Base-by-base conservation (phyloP, 768 basidiomycete genomes). In the Boletus subparvulus region DNA sequence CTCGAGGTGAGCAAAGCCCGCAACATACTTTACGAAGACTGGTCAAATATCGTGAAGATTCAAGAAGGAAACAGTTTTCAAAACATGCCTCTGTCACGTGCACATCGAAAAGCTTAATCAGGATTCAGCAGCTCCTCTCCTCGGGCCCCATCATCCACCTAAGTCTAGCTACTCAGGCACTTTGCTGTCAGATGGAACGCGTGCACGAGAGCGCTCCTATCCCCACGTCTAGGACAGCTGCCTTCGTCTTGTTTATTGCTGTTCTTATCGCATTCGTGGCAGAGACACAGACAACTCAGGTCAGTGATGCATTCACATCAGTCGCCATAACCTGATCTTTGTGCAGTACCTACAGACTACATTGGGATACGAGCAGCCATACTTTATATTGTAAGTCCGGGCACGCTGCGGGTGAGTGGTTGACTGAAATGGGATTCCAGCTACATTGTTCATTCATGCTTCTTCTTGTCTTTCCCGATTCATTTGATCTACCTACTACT, bases 391-490 rank as follows among this genome's bases (percentile, higher is more conserved):
- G 92, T 92, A 64, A 59, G 89, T 69, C 16, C 10, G 43, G 10
- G 14, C n/a, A 43, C 5, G 4, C 30, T 26, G 30, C 44, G n/a
- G 13, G 24, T 24, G 9, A 33, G 12, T 13, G 5, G 14, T n/a
- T 7, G 39, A 56, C 58, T 43, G 51, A 65, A 42, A 32, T 42
- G 13, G 32, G 21, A 39, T 39, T 37, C 24, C 65, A 94, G 93
- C 72, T 97, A 90, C 72, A 69, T 94, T 52, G 93, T 94, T 5
- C 96, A 98, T 70, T 88, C 91, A 3, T 78, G 82, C 1, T 90
- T 98, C 71, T 66, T 78, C 17, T 65, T 95, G 59, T 83, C 91
- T 61, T 88, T 95, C 61, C 94, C 94, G 0, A 65, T 92, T 13
- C 96, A 98, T 74, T 71, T 95, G 19, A 60, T 85, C 24, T 83